Base-by-base conservation (phyloP, 2,329 filamentous ascomycete genomes). In the Huntiella omanensis region DNA sequence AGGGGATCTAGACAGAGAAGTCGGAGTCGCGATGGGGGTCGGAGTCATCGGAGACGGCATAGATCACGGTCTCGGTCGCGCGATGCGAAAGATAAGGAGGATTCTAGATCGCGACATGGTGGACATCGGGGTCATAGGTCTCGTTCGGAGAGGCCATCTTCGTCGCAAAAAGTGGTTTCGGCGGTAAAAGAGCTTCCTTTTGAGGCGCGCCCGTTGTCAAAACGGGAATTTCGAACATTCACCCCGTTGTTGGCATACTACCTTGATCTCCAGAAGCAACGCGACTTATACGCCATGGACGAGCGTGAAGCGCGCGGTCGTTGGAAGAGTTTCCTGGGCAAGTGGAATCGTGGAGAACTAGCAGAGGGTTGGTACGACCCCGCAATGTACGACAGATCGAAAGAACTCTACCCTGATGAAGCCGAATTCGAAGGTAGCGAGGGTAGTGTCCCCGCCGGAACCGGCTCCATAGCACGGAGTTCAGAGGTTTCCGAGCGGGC, bases 361-460 rank as follows among this genome's bases (percentile, higher is more conserved):
- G 80, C 83, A 4, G 80, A 88, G 60, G 84, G 84, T 40, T 98
- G 88, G 88, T 98, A 96, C 62, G 84, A 92, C 57, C 82, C 86
- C 5, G 72, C 72, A 49, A 82, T 77, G 52, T 75, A 83, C 51
- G 54, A 41, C 43, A 40, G 45, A 17, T 19, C 49, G 47, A n/a
- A 51, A 42, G 46, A 46, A 39, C 28, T 47, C n/a, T 48, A 44
- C 5, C 40, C 40, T 19, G 38, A 40, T 33, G 19, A 49, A 41
- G 10, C 32, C 22, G 6, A 45, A 11, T 46, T 49, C 45, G n/a
- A 13, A 13, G 15, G n/a, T 10, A 43, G 40, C 32, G 40, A 43
- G 5, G 17, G 16, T 22, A 34, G 22, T 28, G 6, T 15, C 22
- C 10, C 35, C 35, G 35, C 8, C 11, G n/a, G n/a, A 13, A 17